These are phyloP conservation scores for Zymoseptoria tritici DNA, from an alignment of 2,329 filamentous ascomycete species.

Conservation along the genomic window DNA sequence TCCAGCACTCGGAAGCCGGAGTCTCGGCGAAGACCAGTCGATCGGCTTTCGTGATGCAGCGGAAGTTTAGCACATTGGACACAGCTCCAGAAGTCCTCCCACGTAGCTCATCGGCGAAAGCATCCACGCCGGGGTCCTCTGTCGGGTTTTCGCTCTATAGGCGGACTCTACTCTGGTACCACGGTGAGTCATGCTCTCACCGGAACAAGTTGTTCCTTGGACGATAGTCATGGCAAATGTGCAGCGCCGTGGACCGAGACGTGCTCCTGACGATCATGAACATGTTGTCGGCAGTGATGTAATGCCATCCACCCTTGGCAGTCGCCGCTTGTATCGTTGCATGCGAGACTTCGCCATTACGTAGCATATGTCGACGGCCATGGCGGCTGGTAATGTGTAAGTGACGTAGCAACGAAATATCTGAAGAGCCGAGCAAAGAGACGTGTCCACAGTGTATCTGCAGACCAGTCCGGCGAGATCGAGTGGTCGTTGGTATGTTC, in stretches of 20 bases:
- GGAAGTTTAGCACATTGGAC: no score
- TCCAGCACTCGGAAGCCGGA: no score
- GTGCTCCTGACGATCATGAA: slow-evolving; percentile 5
- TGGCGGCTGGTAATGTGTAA: slow-evolving; percentile 8
- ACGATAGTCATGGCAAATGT: slow-evolving; percentile 31
- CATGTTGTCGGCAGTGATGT: background rate
- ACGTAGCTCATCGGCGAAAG: no score
- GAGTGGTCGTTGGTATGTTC: no score
- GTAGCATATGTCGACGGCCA: slow-evolving; percentile 22
- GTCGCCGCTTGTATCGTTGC: slow-evolving; percentile 21
- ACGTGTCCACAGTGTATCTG: background rate
- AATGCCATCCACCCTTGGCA: background rate
- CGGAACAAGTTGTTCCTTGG: slow-evolving; percentile 35
- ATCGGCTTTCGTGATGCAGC: no score
- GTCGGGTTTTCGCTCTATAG: no score
- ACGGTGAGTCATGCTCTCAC: slow-evolving; percentile 19
- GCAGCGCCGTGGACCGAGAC: slow-evolving; percentile 9
- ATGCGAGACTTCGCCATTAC: slow-evolving; percentile 25
- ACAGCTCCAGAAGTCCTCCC: no score
- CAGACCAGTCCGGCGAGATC: no score
- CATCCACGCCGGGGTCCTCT: no score
- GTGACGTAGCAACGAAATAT: slow-evolving; percentile 4
- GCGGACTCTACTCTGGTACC: no score
- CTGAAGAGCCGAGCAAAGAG: slow-evolving; percentile 9
- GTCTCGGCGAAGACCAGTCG: no score